Conservation (phyloP, 169 alveolate genomes). For the Eimeria brunetti region DNA sequence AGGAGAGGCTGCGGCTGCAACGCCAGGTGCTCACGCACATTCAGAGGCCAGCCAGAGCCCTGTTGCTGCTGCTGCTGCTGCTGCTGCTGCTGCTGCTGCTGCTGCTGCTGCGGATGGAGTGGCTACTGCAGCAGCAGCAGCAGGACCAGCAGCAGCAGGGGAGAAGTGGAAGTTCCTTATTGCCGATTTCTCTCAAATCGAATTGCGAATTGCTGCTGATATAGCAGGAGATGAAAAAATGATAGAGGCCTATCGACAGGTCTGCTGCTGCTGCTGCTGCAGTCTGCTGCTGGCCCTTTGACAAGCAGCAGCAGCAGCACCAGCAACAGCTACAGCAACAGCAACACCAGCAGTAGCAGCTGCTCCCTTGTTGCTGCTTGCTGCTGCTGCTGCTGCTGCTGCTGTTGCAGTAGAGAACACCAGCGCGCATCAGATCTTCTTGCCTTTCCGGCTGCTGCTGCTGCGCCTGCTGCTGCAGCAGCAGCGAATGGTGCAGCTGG, state of each 20-base stretch:
- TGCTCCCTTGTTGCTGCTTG: neutral
- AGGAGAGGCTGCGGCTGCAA: neutral
- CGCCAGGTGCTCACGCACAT: neutral
- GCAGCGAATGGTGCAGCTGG: neutral
- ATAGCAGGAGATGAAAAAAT: slow-evolving; percentile 89
- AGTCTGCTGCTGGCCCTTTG: slow-evolving; percentile 4
- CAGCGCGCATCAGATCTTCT: neutral
- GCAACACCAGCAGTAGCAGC: neutral
- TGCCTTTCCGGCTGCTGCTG: slow-evolving; percentile 28
- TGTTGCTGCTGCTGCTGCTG: slow-evolving; percentile 20
- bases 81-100: neutral
- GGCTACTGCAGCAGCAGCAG: neutral
- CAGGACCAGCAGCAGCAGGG: neutral
- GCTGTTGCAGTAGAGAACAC: neutral
- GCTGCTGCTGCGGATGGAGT: slow-evolving; percentile 14
- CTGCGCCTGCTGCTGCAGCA: neutral
- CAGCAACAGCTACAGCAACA: neutral
- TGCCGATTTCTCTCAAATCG: slow-evolving; percentile 93
- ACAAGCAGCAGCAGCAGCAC: neutral
- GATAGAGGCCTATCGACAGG: slow-evolving; percentile 89
- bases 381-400: neutral
- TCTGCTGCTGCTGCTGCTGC: slow-evolving; percentile 21
- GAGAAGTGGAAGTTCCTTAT: slow-evolving; percentile 85
- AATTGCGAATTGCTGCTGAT: slow-evolving; percentile 92
- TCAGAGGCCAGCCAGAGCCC: no score